phyloP scores from a whole-genome alignment of 2,329 filamentous ascomycete genomes.

The Pseudogymnoascus sp. region DNA sequence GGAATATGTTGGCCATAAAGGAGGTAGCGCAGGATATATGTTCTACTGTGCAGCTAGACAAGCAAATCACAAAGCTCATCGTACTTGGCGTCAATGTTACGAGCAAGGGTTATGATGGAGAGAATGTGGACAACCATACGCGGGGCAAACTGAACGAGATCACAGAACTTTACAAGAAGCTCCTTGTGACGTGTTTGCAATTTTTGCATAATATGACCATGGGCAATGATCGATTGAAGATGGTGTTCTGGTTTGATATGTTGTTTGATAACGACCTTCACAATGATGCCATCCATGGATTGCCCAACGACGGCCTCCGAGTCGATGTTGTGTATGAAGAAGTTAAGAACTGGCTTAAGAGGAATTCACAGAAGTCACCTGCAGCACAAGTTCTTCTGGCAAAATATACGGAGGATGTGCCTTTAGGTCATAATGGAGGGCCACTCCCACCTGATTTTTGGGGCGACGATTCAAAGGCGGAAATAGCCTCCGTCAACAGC shows the following conservation, averaged over 20 bases:
- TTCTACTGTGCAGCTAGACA: constrained; percentile 54
- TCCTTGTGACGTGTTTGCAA: constrained; percentile 56
- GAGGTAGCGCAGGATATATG: constrained; percentile 59
- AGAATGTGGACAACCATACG: constrained; percentile 48
- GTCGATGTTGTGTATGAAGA: constrained; percentile 50
- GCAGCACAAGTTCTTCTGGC: constrained; percentile 45
- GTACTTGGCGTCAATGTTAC: constrained; percentile 59
- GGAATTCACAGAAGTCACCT: constrained; percentile 51
- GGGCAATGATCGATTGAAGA: constrained; percentile 61
- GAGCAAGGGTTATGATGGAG: constrained; percentile 58
- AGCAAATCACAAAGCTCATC: constrained; percentile 57
- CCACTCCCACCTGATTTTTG: constrained; percentile 17
- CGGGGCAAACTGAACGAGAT: constrained; percentile 52
- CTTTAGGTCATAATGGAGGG: constrained; percentile 26
- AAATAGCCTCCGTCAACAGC: not conserved
- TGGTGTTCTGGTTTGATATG: constrained; percentile 60
- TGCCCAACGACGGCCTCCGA: constrained; percentile 40
- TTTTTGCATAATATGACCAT: constrained; percentile 63
- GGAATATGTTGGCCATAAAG: constrained; percentile 56
- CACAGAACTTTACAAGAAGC: constrained; percentile 57
- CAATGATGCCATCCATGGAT: constrained; percentile 44
- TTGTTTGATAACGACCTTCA: constrained; percentile 50
- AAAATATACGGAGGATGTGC: constrained; percentile 39
- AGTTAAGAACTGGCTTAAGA: constrained; percentile 53
- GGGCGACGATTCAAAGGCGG: not conserved